A percentile compares a stretch with the other conserved stretches of the same genome.
These are phyloP conservation scores for Trifolium subterraneum DNA, from an alignment of 306 rosid species.

Conservation along the genomic window DNA sequence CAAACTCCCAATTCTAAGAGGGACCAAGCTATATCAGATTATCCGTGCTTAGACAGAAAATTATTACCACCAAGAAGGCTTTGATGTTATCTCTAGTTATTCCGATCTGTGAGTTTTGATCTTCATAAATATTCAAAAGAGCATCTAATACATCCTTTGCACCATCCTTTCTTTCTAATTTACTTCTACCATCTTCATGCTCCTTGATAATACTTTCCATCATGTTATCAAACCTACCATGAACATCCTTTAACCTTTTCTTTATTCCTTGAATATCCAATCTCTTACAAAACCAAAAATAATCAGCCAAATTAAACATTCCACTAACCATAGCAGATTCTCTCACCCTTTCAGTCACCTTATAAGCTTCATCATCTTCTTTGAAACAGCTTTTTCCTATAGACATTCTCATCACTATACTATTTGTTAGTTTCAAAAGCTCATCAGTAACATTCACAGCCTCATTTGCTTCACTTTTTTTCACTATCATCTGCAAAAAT, in stretches of 20 bases:
- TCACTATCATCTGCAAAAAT: slow-evolving; percentile 12
- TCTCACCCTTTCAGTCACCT: slow-evolving; percentile 43
- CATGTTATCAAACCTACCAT: slow-evolving; percentile 47
- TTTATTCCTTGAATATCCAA: slow-evolving; percentile 60
- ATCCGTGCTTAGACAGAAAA: neutral
- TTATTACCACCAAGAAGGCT: slow-evolving; percentile 59
- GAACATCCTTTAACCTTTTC: slow-evolving; percentile 56
- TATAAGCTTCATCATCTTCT: slow-evolving; percentile 47
- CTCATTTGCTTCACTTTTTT: slow-evolving; percentile 30
- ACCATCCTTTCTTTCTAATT: neutral
- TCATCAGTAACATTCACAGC: slow-evolving; percentile 50
- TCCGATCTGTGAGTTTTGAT: slow-evolving; percentile 49
- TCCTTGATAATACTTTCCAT: slow-evolving; percentile 56
- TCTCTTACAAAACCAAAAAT: slow-evolving; percentile 53
- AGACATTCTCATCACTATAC: slow-evolving; percentile 55
- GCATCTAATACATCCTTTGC: slow-evolving; percentile 39
- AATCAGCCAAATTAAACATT: slow-evolving; percentile 50
- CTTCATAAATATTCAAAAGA: slow-evolving; percentile 50
- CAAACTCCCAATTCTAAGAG: too few relatives aligned
- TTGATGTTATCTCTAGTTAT: slow-evolving; percentile 65
- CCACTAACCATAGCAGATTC: slow-evolving; percentile 45
- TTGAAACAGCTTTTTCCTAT: slow-evolving; percentile 49
- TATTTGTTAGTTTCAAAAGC: slow-evolving; percentile 49
- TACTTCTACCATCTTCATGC: slow-evolving; percentile 55
- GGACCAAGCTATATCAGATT: too few relatives aligned